Base-by-base conservation (phyloP, 2,329 filamentous ascomycete genomes). In the Herpotrichia juniperi region DNA sequence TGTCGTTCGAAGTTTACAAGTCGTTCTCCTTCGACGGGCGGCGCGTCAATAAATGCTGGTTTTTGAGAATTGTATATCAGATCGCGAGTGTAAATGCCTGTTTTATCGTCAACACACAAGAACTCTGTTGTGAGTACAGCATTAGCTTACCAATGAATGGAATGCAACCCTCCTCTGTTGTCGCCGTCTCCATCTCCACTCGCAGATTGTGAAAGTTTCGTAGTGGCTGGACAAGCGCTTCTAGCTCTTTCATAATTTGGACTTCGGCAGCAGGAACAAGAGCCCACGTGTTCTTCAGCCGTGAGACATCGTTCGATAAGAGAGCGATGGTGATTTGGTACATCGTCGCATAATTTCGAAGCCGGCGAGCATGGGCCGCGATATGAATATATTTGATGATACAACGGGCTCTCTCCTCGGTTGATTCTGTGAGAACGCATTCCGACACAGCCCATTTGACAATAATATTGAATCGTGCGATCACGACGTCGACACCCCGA, bases 361-460 rank as follows among this genome's bases (percentile, higher is more conserved):
- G 86, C 26, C 81, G 84, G 42, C 89, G 85, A 61, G 88, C 90
- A 72, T 92, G 88, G 1, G 82, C 81, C 3, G 90, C 90, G 58
- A 93, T 90, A 75, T 93, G 90, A 53, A 94, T 90, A 68, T 83
- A 88, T 73, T 94, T 93, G 72, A 89, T 86, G 57, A 94, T 85
- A 68, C 87, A 91, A 31, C 87, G 80, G 19, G 89, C 89, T 46
- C 90, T 83, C 73, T 94, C 90, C 54, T 87, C 84, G 10, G 87
- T 74, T 50, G 87, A 78, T 58, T 87, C 83, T 0, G 89, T 94
- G 42, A 94, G 80, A 8, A 94, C 83, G 58, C 89, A 84, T 71
- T 93, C 89, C 1, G 90, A 93, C 24, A 92, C 83, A 24, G 86
- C 87, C 90, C 90, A 94, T 71, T 93, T 93, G 55, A 93, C 90